These are phyloP conservation scores for Pulveroboletus sp. DNA, from an alignment of 768 basidiomycete species.

Conservation along the genomic window DNA sequence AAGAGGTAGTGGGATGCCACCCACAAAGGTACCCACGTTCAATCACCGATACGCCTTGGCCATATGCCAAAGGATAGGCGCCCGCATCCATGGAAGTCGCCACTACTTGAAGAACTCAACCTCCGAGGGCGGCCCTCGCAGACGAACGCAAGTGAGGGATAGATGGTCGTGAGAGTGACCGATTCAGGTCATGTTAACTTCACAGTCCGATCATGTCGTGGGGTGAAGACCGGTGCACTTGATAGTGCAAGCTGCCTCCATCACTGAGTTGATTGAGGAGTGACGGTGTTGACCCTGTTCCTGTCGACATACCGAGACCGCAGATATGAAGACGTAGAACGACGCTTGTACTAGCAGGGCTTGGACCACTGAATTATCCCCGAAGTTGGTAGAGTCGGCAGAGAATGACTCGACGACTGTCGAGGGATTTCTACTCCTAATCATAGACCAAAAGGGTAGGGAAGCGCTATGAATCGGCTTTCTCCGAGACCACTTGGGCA, in stretches of 20 bases:
- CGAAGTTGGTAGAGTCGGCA: neutral
- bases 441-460: too few relatives aligned
- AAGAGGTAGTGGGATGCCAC: slow-evolving; percentile 31
- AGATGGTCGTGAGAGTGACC: neutral
- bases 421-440: neutral
- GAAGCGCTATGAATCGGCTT: too few relatives aligned
- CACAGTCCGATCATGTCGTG: neutral
- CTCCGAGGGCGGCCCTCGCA: neutral
- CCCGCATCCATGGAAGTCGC: slow-evolving; percentile 39
- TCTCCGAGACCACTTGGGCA: too few relatives aligned
- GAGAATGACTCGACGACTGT: neutral
- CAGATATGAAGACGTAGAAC: too few relatives aligned
- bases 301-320: too few relatives aligned
- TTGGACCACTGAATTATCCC: neutral
- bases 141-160: neutral
- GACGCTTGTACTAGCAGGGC: too few relatives aligned
- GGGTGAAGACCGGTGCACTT: neutral
- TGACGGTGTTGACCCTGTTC: neutral
- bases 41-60: slow-evolving; percentile 39
- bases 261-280: neutral
- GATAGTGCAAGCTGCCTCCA: neutral
- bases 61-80: slow-evolving; percentile 41
- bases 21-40: slow-evolving; percentile 16
- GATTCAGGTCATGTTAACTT: neutral
- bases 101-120: neutral